These are phyloP conservation scores for Cryptosporidium ubiquitum DNA, from an alignment of 169 alveolate genomes.

Conservation along the genomic window DNA sequence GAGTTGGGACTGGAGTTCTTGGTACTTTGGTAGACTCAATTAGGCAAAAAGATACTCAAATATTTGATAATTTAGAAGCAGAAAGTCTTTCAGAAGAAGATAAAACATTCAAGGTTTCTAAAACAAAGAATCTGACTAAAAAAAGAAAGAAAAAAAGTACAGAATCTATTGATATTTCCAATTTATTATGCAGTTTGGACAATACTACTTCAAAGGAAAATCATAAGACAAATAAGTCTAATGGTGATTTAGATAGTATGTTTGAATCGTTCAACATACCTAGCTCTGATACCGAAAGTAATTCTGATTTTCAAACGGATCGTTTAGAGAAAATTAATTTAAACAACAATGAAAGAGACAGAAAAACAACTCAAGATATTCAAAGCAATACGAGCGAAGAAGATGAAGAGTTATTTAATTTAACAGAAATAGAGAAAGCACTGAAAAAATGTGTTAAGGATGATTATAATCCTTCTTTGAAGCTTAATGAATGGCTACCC, in stretches of 20 bases:
- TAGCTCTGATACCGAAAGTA: background rate
- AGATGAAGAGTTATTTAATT: constrained; percentile 23
- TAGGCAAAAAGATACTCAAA: background rate
- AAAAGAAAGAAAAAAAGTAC: constrained; percentile 3
- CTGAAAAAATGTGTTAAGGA: background rate
- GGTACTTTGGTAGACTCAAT: constrained; percentile 26
- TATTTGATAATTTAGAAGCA: background rate
- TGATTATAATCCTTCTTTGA: background rate
- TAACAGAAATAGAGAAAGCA: constrained; percentile 47
- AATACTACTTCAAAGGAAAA: background rate
- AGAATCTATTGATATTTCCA: constrained; percentile 19
- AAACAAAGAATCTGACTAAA: background rate
- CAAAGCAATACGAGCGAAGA: background rate
- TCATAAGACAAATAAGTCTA: background rate
- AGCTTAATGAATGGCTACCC: constrained; percentile 63
- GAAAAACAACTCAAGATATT: background rate
- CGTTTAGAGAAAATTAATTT: background rate
- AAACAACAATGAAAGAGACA: background rate
- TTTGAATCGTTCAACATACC: background rate
- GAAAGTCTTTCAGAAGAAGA: background rate
- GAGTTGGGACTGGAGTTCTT: constrained; percentile 18
- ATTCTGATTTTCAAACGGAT: background rate
- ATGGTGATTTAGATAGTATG: background rate
- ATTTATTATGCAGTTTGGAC: background rate
- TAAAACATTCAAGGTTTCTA: background rate